Evolutionary conservation across 768 basidiomycete species (phyloP).

Genomic region (Boletus edulis): DNA sequence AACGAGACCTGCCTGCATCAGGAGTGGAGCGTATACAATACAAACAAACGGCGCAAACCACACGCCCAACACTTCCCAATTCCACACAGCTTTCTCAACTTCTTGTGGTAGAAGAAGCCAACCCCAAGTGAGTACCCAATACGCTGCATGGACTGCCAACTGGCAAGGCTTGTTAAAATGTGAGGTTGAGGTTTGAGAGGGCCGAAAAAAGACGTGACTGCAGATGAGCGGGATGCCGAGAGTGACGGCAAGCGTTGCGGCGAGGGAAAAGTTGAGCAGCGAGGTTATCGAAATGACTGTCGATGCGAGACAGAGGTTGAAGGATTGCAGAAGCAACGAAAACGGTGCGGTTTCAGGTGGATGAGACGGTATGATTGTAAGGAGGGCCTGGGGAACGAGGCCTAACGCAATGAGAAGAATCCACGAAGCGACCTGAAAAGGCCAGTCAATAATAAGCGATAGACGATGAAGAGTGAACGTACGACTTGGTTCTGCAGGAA

Average conservation of each 20-base stretch:
- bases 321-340: slow-evolving; percentile 58
- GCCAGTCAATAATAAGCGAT: slow-evolving; percentile 16
- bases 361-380: slow-evolving; percentile 28
- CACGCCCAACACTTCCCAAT: slow-evolving; percentile 76
- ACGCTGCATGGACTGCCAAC: slow-evolving; percentile 30
- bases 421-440: slow-evolving; percentile 29
- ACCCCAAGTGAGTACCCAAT: slow-evolving; percentile 50
- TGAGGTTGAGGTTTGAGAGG: slow-evolving; percentile 15
- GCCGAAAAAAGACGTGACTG: slow-evolving; percentile 33
- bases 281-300: slow-evolving; percentile 82
- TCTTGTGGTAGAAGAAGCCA: slow-evolving; percentile 54
- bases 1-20: slow-evolving; percentile 67
- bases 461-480: slow-evolving; percentile 8
- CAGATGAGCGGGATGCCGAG: slow-evolving; percentile 65
- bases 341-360: slow-evolving; percentile 35
- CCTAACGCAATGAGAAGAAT: slow-evolving; percentile 30
- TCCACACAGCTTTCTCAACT: slow-evolving; percentile 54
- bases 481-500: slow-evolving; percentile 45
- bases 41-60: slow-evolving; percentile 87
- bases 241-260: slow-evolving; percentile 62
- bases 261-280: slow-evolving; percentile 91
- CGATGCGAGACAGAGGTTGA: slow-evolving; percentile 82
- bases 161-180: slow-evolving; percentile 23
- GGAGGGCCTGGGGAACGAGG: slow-evolving; percentile 32
- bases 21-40: slow-evolving; percentile 72